Conservation (phyloP, 75 land plant genomes). For the Sequoia sempervirens region DNA sequence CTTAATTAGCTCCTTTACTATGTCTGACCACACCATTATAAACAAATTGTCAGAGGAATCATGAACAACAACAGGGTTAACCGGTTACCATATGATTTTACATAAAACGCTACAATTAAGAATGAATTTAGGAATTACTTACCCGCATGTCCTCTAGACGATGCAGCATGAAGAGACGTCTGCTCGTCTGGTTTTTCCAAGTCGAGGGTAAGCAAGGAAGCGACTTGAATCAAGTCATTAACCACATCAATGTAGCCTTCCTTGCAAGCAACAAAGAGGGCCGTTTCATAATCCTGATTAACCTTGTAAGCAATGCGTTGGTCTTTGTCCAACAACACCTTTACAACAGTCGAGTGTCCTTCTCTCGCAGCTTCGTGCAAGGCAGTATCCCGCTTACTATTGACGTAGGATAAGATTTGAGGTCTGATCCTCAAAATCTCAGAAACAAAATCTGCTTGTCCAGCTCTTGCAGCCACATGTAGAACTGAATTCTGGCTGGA, state of each 20-base stretch:
- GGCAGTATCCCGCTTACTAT: conserved; percentile 19
- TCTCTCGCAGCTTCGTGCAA: conserved; percentile 25
- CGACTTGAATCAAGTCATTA: conserved; percentile 9
- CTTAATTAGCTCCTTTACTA: conserved; percentile 22
- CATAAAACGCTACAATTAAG: background rate
- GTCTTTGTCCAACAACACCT: conserved; percentile 11
- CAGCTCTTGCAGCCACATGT: conserved; percentile 19
- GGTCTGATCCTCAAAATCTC: conserved; percentile 17
- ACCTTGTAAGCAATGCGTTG: conserved; percentile 9
- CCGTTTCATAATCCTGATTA: conserved; percentile 10
- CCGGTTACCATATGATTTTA: no score
- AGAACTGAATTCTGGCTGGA: background rate
- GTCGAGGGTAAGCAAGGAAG: conserved; percentile 8
- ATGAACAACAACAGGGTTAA: background rate
- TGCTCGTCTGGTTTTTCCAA: background rate
- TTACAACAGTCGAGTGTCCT: conserved; percentile 12
- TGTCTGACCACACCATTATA: conserved; percentile 7
- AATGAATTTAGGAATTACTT: conserved; percentile 21
- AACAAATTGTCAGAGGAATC: no score
- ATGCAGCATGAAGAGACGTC: conserved; percentile 24
- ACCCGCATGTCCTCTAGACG: conserved; percentile 15
- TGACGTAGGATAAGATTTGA: conserved; percentile 7
- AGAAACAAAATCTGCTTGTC: conserved; percentile 15
- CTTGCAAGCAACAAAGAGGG: conserved; percentile 16
- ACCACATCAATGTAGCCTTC: conserved; percentile 15